Evolutionary conservation across 441 rosid genomes (phyloP).

Genomic region (Erysimum cheiri): DNA sequence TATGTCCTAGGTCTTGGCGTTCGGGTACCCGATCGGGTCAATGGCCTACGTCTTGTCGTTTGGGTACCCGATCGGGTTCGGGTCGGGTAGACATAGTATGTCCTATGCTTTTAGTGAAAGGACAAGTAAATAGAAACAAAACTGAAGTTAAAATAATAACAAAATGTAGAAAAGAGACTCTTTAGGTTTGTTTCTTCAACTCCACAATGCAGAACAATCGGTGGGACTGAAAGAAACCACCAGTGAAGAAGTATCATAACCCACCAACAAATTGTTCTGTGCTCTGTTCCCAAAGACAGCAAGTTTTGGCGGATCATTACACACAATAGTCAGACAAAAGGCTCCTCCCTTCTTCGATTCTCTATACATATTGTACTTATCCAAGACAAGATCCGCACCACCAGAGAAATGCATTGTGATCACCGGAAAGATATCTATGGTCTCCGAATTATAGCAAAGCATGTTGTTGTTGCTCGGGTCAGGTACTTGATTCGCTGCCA

Average conservation of each 20-base stretch:
- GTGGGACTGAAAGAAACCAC: constrained; percentile 29
- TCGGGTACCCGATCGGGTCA: too few species aligned
- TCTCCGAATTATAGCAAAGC: constrained; percentile 8
- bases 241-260: constrained; percentile 29
- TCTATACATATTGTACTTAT: constrained; percentile 20
- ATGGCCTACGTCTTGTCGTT: too few species aligned
- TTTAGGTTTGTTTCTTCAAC: neutral
- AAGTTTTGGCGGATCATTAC: neutral
- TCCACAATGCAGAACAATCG: constrained; percentile 28
- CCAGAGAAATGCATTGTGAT: constrained; percentile 33
- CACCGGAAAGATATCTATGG: constrained; percentile 15
- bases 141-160: neutral
- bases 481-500: neutral
- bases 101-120: neutral
- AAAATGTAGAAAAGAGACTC: neutral
- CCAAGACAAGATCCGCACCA: constrained; percentile 38
- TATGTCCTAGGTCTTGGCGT: too few species aligned
- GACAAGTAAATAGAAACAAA: neutral
- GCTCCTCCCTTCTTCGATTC: neutral
- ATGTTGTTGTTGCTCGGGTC: neutral
- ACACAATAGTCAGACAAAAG: constrained; percentile 14
- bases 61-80: too few species aligned
- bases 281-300: constrained; percentile 31
- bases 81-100: neutral
- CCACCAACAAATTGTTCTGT: constrained; percentile 31